Evolutionary conservation across 2,329 filamentous ascomycete genomes (phyloP).

Genomic region (Colletotrichum musicola): DNA sequence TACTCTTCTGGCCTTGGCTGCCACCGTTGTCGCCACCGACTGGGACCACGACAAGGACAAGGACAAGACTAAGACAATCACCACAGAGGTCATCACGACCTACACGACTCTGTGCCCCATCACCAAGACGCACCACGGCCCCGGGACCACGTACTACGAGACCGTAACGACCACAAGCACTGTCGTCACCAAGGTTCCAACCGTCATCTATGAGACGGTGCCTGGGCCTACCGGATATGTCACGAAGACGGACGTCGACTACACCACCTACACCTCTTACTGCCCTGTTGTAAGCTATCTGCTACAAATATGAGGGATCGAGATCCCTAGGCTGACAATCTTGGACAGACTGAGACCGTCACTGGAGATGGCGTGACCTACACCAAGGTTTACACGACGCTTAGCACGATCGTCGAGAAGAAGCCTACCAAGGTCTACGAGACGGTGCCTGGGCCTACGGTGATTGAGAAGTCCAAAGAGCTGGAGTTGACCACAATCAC

Average conservation of each 20-base stretch:
- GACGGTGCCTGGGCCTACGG: constrained; percentile 52
- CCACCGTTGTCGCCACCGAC: constrained; percentile 32
- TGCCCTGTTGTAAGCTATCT: background rate
- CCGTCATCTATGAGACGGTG: constrained; percentile 51
- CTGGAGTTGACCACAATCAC: constrained; percentile 43
- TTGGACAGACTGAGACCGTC: constrained; percentile 49
- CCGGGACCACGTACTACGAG: constrained; percentile 41
- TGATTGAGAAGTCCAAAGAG: constrained; percentile 47
- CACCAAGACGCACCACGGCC: constrained; percentile 39
- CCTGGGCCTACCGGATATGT: constrained; percentile 47
- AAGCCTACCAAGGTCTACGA: constrained; percentile 50
- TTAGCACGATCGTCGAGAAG: constrained; percentile 47
- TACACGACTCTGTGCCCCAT: constrained; percentile 31
- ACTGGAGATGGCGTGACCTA: constrained; percentile 50
- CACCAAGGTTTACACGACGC: constrained; percentile 44
- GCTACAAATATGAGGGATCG: too few species aligned
- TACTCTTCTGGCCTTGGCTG: constrained; percentile 36
- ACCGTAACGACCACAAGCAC: constrained; percentile 47
- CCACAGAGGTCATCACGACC: constrained; percentile 12
- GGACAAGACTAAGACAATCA: constrained; percentile 34
- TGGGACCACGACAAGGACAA: constrained; percentile 32
- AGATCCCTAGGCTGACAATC: background rate
- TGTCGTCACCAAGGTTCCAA: constrained; percentile 47
- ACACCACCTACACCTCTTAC: constrained; percentile 59
- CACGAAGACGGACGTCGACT: constrained; percentile 53